Conservation (phyloP, 2,329 filamentous ascomycete species). For the Microsporum ferrugineum region DNA sequence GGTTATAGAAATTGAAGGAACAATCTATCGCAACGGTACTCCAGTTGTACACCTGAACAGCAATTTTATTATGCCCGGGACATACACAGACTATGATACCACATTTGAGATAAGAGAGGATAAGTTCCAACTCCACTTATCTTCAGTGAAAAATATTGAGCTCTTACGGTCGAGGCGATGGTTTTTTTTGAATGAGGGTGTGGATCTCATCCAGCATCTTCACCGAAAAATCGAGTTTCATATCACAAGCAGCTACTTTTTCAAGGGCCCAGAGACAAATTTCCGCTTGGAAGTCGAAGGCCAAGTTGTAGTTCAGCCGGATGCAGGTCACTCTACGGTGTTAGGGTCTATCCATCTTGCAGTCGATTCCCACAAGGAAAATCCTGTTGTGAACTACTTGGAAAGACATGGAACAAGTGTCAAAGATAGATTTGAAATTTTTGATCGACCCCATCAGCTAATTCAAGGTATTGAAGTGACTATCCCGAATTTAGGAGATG, state of each 20-base stretch:
- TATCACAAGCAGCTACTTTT: not conserved
- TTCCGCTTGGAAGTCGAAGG: not conserved
- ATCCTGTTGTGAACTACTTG: not conserved
- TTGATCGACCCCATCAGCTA: conserved; percentile 86
- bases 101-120: conserved; percentile 89
- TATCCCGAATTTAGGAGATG: conserved; percentile 73
- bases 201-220: not conserved
- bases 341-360: not conserved
- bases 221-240: not conserved
- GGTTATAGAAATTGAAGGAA: conserved; percentile 99
- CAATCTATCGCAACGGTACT: conserved; percentile 70
- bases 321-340: not conserved
- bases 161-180: conserved; percentile 94
- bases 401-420: not conserved
- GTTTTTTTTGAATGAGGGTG: conserved; percentile 43
- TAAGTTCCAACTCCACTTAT: conserved; percentile 88
- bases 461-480: conserved; percentile 82
- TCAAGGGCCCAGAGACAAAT: not conserved
- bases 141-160: conserved; percentile 83
- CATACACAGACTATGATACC: conserved; percentile 88
- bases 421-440: conserved; percentile 61
- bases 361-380: not conserved
- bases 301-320: not conserved
- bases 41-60: conserved; percentile 97
- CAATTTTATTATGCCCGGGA: conserved; percentile 91